phyloP scores from a whole-genome alignment of 805 yeast genomes.

The Metschnikowia arizonensis region DNA sequence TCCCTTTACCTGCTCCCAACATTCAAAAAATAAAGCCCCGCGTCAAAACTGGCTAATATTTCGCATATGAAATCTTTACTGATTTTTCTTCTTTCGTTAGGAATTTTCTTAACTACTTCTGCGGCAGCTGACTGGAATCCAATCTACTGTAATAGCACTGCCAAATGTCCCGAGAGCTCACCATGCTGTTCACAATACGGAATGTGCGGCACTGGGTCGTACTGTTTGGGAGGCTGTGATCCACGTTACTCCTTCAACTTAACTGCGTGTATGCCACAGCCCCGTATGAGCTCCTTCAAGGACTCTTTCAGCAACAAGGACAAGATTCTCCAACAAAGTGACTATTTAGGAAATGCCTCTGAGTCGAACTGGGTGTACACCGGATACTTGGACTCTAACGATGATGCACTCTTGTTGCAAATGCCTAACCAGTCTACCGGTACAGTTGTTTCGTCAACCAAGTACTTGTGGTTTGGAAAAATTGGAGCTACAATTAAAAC shows the following conservation, averaged over 20 bases:
- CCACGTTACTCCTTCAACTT: slow-evolving; percentile 61
- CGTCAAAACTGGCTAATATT: background rate
- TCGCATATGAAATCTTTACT: slow-evolving; percentile 10
- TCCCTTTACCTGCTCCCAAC: background rate
- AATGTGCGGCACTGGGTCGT: slow-evolving; percentile 68
- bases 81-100: slow-evolving; percentile 2
- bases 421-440: slow-evolving; percentile 78
- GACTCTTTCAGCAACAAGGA: slow-evolving; percentile 40
- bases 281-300: slow-evolving; percentile 54
- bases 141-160: slow-evolving; percentile 47
- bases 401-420: slow-evolving; percentile 56
- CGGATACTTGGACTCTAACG: slow-evolving; percentile 49
- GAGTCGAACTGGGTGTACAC: slow-evolving; percentile 67
- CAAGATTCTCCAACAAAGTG: slow-evolving; percentile 22
- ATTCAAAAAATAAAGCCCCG: background rate
- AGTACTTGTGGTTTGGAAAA: slow-evolving; percentile 86
- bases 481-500: slow-evolving; percentile 65
- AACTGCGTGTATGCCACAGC: slow-evolving; percentile 81
- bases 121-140: slow-evolving; percentile 12
- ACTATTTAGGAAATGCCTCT: slow-evolving; percentile 67
- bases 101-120: slow-evolving; percentile 7
- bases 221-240: slow-evolving; percentile 87
- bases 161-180: slow-evolving; percentile 64
- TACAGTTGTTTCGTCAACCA: slow-evolving; percentile 74
- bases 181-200: slow-evolving; percentile 90